These are phyloP conservation scores for Sporisorium graminicola DNA, from an alignment of 1,284 basidiomycete genomes.

Conservation along the genomic window DNA sequence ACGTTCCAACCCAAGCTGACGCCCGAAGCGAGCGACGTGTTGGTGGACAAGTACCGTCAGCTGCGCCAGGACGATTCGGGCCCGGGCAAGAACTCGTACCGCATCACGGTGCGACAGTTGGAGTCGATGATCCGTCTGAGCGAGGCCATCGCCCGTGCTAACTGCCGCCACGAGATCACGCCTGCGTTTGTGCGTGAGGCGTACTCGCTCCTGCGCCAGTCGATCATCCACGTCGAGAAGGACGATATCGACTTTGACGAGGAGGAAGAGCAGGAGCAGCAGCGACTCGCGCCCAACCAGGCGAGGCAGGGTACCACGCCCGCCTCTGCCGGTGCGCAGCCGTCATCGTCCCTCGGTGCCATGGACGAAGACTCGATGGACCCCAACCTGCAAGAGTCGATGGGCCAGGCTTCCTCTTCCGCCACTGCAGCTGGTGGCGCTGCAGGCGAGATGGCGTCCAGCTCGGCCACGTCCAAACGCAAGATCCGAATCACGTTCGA, in stretches of 20 bases:
- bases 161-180: slow-evolving; percentile 82
- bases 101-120: slow-evolving; percentile 94
- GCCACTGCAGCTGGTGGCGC: slow-evolving; percentile 51
- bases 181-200: slow-evolving; percentile 96
- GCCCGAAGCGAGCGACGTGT: slow-evolving; percentile 87
- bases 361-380: slow-evolving; percentile 73
- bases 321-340: slow-evolving; percentile 13
- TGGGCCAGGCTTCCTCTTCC: slow-evolving; percentile 65
- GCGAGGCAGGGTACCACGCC: slow-evolving; percentile 3
- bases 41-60: slow-evolving; percentile 95
- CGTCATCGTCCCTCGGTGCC: slow-evolving; percentile 45
- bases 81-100: slow-evolving; percentile 88
- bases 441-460: slow-evolving; percentile 16
- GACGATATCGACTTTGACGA: slow-evolving; percentile 98
- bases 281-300: slow-evolving; percentile 43
- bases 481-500: slow-evolving; percentile 94
- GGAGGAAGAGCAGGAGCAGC: slow-evolving; percentile 78
- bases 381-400: slow-evolving; percentile 74
- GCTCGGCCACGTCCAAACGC: slow-evolving; percentile 29
- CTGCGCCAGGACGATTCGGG: slow-evolving; percentile 89
- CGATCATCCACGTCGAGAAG: slow-evolving; percentile 99
- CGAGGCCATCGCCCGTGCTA: slow-evolving; percentile 96
- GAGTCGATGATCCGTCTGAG: slow-evolving; percentile 97
- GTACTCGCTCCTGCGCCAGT: slow-evolving; percentile 90
- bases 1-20: slow-evolving; percentile 91